Percentiles rank a stretch among this genome's conserved stretches.
Conservation (phyloP, 2,329 filamentous ascomycete species). For the Nemania sp. region DNA sequence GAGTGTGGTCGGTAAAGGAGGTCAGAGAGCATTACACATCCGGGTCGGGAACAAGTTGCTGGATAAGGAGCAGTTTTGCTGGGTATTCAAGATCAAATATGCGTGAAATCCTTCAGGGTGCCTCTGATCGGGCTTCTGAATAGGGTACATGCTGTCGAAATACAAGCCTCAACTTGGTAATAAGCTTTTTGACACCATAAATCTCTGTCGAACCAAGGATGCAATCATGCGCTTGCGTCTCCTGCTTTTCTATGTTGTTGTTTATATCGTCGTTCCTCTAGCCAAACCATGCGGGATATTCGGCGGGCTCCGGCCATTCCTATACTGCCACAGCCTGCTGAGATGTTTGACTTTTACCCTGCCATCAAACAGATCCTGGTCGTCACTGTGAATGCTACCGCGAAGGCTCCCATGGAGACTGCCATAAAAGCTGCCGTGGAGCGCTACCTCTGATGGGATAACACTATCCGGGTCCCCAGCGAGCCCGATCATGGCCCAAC, state of each 20-base stretch:
- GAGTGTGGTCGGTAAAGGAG: slow-evolving; percentile 25
- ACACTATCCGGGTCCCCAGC: slow-evolving; percentile 26
- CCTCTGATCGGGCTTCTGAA: background rate
- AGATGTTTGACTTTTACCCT: slow-evolving; percentile 62
- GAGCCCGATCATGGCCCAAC: slow-evolving; percentile 48
- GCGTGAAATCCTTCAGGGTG: slow-evolving; percentile 14
- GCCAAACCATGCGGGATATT: slow-evolving; percentile 46
- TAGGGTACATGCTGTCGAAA: background rate
- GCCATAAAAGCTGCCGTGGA: slow-evolving; percentile 46
- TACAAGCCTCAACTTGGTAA: background rate
- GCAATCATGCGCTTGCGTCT: background rate
- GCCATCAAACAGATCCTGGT: slow-evolving; percentile 38
- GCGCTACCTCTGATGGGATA: slow-evolving; percentile 40
- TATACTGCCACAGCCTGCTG: slow-evolving; percentile 65
- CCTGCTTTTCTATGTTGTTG: background rate
- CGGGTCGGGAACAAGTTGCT: slow-evolving; percentile 28
- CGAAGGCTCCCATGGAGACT: slow-evolving; percentile 41
- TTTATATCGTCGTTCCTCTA: slow-evolving; percentile 37
- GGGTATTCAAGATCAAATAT: slow-evolving; percentile 38
- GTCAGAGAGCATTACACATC: slow-evolving; percentile 25
- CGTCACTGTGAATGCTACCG: slow-evolving; percentile 37
- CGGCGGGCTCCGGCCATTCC: slow-evolving; percentile 60
- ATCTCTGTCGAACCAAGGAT: background rate
- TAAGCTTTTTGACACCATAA: background rate
- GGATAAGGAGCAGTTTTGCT: slow-evolving; percentile 35